phyloP scores from a whole-genome alignment of 768 basidiomycete genomes.

The Lactifluus subvellereus region DNA sequence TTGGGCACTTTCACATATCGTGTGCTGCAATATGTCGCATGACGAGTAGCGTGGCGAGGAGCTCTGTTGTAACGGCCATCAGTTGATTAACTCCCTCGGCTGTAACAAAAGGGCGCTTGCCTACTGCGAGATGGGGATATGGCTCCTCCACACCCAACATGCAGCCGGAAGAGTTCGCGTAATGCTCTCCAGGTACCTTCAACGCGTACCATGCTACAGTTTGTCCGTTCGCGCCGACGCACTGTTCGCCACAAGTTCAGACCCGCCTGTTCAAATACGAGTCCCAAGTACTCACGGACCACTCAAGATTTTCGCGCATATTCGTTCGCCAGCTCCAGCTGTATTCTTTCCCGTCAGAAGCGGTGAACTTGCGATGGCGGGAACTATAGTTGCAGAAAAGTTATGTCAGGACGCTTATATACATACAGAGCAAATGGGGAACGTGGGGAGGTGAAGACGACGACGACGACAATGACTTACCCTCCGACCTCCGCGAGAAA shows the following conservation, averaged over 20 bases:
- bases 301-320: slow-evolving; percentile 45
- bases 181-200: slow-evolving; percentile 50
- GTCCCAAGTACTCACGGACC: slow-evolving; percentile 45
- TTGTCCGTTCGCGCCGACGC: slow-evolving; percentile 45
- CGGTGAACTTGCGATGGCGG: slow-evolving; percentile 45
- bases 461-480: neutral
- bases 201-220: slow-evolving; percentile 57
- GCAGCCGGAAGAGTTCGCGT: slow-evolving; percentile 51
- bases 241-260: slow-evolving; percentile 35
- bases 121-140: slow-evolving; percentile 49
- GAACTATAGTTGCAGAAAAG: neutral
- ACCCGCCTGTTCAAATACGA: neutral
- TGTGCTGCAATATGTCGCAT: slow-evolving; percentile 56
- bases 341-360: slow-evolving; percentile 56
- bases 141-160: slow-evolving; percentile 59
- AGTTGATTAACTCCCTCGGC: neutral
- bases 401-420: neutral
- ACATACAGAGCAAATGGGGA: neutral
- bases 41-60: slow-evolving; percentile 55
- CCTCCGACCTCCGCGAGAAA: slow-evolving; percentile 41
- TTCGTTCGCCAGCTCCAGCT: slow-evolving; percentile 48
- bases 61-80: slow-evolving; percentile 36
- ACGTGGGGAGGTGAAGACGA: neutral
- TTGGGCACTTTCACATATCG: slow-evolving; percentile 32
- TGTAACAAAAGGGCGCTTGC: slow-evolving; percentile 33